Evolutionary conservation across 495 filamentous ascomycete species (phyloP).

Genomic region (Neurospora hispaniola): DNA sequence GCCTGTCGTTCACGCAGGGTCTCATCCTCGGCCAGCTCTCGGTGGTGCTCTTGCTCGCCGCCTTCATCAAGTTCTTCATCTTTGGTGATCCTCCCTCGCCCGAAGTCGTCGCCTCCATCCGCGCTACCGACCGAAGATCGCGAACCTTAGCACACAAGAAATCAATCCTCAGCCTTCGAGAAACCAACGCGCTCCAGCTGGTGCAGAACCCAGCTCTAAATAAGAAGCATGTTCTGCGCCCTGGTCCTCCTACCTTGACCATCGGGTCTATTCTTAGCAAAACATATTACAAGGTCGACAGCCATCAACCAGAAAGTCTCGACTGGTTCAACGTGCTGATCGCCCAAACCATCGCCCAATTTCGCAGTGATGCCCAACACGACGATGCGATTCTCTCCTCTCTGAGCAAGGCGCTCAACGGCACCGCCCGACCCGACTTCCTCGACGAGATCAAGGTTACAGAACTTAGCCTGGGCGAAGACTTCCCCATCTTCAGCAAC

Average conservation of each 20-base stretch:
- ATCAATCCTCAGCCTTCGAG: slow-evolving; percentile 49
- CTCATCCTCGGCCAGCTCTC: slow-evolving; percentile 90
- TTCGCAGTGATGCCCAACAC: slow-evolving; percentile 76
- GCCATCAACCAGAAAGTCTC: slow-evolving; percentile 94
- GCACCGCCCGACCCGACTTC: slow-evolving; percentile 75
- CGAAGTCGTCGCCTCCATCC: slow-evolving; percentile 56
- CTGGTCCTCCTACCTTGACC: slow-evolving; percentile 49
- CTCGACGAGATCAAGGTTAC: slow-evolving; percentile 88
- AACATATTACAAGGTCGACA: slow-evolving; percentile 94
- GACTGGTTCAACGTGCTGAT: slow-evolving; percentile 99
- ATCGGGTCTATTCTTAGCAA: slow-evolving; percentile 88
- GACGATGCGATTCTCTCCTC: slow-evolving; percentile 91
- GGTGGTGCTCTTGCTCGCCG: slow-evolving; percentile 76
- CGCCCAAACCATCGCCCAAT: slow-evolving; percentile 93
- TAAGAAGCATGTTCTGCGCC: slow-evolving; percentile 66
- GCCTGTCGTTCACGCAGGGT: slow-evolving; percentile 84
- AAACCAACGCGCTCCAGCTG: slow-evolving; percentile 30
- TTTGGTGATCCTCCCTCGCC: slow-evolving; percentile 86
- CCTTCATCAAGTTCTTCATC: slow-evolving; percentile 99
- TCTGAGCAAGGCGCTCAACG: slow-evolving; percentile 81
- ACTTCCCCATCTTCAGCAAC: slow-evolving; percentile 98
- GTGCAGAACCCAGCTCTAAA: slow-evolving; percentile 38
- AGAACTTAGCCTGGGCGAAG: slow-evolving; percentile 85
- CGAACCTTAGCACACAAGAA: slow-evolving; percentile 56
- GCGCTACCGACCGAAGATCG: slow-evolving; percentile 56